Evolutionary conservation across 345 rosid species (phyloP), one percentile per base, ranked within the genome.

Genomic region (Lumnitzera racemosa): DNA sequence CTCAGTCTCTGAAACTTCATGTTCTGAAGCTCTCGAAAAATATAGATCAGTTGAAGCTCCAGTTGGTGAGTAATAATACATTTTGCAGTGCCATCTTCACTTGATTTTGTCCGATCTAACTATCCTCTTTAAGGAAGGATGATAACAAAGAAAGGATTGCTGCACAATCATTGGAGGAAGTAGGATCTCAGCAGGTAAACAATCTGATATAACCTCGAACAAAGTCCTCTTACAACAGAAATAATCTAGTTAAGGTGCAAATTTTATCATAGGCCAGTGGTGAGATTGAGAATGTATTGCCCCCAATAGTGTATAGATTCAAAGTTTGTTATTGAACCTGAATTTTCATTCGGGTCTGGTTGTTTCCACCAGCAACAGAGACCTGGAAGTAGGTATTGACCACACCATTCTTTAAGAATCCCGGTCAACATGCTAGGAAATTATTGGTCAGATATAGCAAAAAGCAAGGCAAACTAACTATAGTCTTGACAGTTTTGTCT

Each of bases 1-100:
- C 77, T 83, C 87, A 92, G 98, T 87, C 96, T 67, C 57, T 92
- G 83, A 89, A 92, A 74, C 88, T 87, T 64, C 90, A 92, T 77
- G 86, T 92, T 59, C 67, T 89, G 82, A 77, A 80, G 85, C 96
- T 89, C 65, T 69, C 82, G 51, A 76, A 61, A 66, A 85, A 80
- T 73, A 73, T 89, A 60, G 83, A 85, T 36, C 75, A 78, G 48
- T 57, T 85, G 76, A 77, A 86, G 67, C 78, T 61, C 59, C 78
- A 80, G 47, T 55, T 89, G 91, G 98, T 89, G 78, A 78, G 91
- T 63, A 60, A 23, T 61, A 70, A 54, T 36, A 27, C 25, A 24
- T 24, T 47, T 57, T 49, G 11, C 51, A 14, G 17, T 24, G 36
- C 36, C 15, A 5, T 12, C 11, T 54, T 46, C 24, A 12, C 24